Base-by-base conservation (phyloP, 2,329 filamentous ascomycete species). In the Scedosporium dehoogii region DNA sequence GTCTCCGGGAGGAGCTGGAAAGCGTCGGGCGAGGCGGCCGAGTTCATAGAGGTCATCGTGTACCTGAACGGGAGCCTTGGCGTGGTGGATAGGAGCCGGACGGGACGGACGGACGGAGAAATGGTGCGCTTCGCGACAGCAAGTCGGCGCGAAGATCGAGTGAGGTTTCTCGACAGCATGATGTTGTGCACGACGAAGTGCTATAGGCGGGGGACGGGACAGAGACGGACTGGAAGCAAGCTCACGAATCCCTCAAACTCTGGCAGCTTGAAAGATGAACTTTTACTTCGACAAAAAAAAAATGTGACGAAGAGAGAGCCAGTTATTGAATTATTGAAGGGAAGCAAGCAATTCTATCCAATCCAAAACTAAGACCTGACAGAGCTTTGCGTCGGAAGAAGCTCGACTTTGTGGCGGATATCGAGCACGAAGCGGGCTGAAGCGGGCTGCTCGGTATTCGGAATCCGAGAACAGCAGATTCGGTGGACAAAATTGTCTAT, bases 1-100 rank as follows among this genome's bases (percentile, higher is more conserved):
- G 83, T 76, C 67, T 92, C 90, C 48, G 91, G 82, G 0, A 97
- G 82, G 14, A 97, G 82, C 73, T 97, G 93, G 76, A 93, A 97
- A 29, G 89, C 84, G 70, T 96, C 91, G 63, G 89, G 85, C 0
- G 89, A 80, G 18, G 63, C 25, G n/a, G 48, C 44, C 3, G 60
- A 62, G 38, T 23, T 21, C 59, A 61, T 61, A 3, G 6, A 12
- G 18, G 29, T 16, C 27, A n/a, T 25, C 27, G 59, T 48, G 29
- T 23, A 33, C 33, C 46, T 38, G 12, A 21, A 61, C 14, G 46
- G 25, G 21, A 51, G 38, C 16, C 60, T 33, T 41, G 60, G 27
- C 14, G 60, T 62, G 53, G 60, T 48, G 25, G 60, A 57, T 7
- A 62, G 53, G 7, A 58, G 41, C 6, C 60, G 25, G 33, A 27